Evolutionary conservation across 2,329 filamentous ascomycete genomes (phyloP).

Genomic region (Aspergillus quadricinctus): DNA sequence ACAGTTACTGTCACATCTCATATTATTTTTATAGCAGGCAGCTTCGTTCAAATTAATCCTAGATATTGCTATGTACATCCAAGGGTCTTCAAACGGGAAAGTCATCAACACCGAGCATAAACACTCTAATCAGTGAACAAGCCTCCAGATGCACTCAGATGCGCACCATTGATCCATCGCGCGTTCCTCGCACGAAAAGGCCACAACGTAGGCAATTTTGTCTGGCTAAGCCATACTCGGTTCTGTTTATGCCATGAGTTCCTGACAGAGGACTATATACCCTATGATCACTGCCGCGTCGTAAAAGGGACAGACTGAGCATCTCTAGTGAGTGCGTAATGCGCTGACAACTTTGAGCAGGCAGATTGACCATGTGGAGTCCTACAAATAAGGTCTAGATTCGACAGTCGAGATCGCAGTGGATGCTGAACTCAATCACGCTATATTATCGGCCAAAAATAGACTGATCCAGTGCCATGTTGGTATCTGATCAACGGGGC

Average conservation of each 20-base stretch:
- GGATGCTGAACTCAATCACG: background rate
- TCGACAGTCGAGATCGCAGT: background rate
- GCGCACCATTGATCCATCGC: constrained; percentile 46
- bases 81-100: too few species aligned
- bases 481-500: too few species aligned
- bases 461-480: background rate
- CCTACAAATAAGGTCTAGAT: background rate
- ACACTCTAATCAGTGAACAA: constrained; percentile 10
- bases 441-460: background rate
- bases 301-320: background rate
- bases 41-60: too few species aligned
- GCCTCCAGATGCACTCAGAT: constrained; percentile 34
- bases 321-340: background rate
- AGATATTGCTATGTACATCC: too few species aligned
- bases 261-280: background rate
- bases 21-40: too few species aligned
- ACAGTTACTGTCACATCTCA: too few species aligned
- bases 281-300: too few species aligned
- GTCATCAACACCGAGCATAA: too few species aligned
- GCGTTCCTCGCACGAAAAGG: constrained; percentile 43
- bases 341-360: background rate
- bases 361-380: background rate
- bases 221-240: constrained; percentile 24
- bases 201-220: constrained; percentile 47
- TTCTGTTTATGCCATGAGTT: background rate